phyloP scores from a whole-genome alignment of 768 basidiomycete genomes.

The Asterophora lycoperdoides region DNA sequence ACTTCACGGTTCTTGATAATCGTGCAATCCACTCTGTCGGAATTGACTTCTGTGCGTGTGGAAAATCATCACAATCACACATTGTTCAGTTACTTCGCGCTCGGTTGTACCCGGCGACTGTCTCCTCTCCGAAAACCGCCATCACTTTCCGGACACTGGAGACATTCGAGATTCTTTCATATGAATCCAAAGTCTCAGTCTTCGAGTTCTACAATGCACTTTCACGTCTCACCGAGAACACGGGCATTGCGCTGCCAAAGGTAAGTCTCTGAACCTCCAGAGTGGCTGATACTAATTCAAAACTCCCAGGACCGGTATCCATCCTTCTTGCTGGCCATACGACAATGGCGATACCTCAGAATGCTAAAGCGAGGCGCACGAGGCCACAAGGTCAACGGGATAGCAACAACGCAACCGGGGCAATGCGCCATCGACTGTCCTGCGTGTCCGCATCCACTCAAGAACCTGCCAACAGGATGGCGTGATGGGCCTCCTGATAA shows the following conservation, averaged over 20 bases:
- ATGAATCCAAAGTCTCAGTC: constrained; percentile 5
- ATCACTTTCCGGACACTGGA: constrained; percentile 5
- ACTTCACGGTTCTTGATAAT: constrained; percentile 3
- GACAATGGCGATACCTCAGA: constrained; percentile 14
- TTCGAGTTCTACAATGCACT: constrained; percentile 8
- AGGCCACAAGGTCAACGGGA: constrained; percentile 9
- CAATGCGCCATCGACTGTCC: constrained; percentile 23
- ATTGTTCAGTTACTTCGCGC: constrained; percentile 7
- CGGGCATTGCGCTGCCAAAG: background rate
- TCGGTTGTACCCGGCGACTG: constrained; percentile 4
- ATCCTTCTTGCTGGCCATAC: constrained; percentile 2
- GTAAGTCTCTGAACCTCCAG: background rate
- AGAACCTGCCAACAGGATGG: constrained; percentile 23
- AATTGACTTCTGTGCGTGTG: constrained; percentile 9
- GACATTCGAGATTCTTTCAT: constrained; percentile 8
- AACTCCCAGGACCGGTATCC: constrained; percentile 15
- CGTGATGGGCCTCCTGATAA: constrained; percentile 8
- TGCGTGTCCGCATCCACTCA: constrained; percentile 25
- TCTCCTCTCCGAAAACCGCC: background rate
- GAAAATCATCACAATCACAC: background rate
- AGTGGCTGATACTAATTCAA: background rate
- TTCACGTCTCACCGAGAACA: constrained; percentile 5
- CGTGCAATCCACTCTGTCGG: constrained; percentile 1
- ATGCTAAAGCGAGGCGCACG: constrained; percentile 13
- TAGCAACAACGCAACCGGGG: constrained; percentile 11